phyloP scores from a whole-genome alignment of 129 eudicot species.

The Tanacetum coccineum region DNA sequence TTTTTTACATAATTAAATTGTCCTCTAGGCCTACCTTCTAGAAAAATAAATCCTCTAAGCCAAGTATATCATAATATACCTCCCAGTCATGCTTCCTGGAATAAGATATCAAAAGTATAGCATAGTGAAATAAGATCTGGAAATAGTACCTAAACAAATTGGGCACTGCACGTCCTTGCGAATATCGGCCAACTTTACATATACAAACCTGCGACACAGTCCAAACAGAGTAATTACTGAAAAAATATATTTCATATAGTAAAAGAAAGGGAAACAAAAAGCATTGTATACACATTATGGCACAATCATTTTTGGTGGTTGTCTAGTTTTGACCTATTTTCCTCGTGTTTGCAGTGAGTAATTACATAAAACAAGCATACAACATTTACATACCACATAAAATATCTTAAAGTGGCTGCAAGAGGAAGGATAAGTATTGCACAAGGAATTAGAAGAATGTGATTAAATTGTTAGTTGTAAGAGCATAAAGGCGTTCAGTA shows the following conservation, averaged over 20 bases:
- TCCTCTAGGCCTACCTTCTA: too few relatives aligned
- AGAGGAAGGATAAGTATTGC: neutral
- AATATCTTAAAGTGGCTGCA: neutral
- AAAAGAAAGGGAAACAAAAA: too few relatives aligned
- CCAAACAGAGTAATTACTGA: constrained; percentile 16
- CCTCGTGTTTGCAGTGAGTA: neutral
- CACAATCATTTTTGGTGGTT: constrained; percentile 6
- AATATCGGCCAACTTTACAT: constrained; percentile 62
- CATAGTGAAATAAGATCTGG: neutral
- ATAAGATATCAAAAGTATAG: neutral
- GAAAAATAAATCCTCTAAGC: too few relatives aligned
- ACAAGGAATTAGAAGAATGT: neutral
- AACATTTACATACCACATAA: neutral
- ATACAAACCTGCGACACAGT: constrained; percentile 47
- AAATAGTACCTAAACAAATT: constrained; percentile 58
- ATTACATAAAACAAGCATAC: constrained; percentile 6
- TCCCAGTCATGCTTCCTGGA: constrained; percentile 1
- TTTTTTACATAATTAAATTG: too few relatives aligned
- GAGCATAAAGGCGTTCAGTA: constrained; percentile 9
- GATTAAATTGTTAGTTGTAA: constrained; percentile 5
- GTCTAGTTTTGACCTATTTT: too few relatives aligned
- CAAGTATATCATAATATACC: neutral
- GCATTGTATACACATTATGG: neutral
- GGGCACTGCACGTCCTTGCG: constrained; percentile 97
- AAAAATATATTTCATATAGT: too few relatives aligned